A percentile compares a stretch with the other conserved stretches of the same genome.
Conservation (phyloP, 345 rosid genomes). For the Sonneratia alba region DNA sequence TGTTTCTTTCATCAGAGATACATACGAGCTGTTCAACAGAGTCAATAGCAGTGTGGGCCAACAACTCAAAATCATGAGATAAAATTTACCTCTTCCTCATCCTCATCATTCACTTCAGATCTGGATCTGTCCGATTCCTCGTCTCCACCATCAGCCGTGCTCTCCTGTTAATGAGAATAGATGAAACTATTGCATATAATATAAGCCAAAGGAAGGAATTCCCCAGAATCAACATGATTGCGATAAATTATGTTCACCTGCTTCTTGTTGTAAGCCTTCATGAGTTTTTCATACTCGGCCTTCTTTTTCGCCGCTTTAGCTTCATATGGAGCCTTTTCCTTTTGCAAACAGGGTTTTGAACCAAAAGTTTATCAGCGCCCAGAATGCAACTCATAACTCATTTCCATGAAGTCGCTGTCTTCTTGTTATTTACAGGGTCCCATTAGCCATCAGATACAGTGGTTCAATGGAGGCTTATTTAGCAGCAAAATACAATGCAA, state of each 20-base stretch:
- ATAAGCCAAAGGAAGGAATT: neutral
- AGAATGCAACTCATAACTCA: neutral
- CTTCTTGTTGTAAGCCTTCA: conserved; percentile 76
- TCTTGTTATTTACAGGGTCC: neutral
- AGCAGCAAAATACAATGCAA: no score
- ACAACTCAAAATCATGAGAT: neutral
- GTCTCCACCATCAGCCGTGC: conserved; percentile 27
- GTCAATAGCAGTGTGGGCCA: conserved; percentile 12
- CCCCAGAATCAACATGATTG: neutral
- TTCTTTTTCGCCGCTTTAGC: conserved; percentile 78
- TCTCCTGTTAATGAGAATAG: conserved; percentile 21
- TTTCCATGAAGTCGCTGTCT: neutral
- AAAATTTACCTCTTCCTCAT: conserved; percentile 39
- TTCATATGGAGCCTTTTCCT: conserved; percentile 87
- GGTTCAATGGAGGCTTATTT: no score
- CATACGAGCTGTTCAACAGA: neutral
- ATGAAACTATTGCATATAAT: neutral
- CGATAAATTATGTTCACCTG: conserved; percentile 31
- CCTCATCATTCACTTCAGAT: conserved; percentile 39
- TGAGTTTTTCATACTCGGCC: conserved; percentile 62
- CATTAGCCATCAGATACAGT: no score
- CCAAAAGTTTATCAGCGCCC: neutral
- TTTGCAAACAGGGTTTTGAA: neutral
- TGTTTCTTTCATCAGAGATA: neutral
- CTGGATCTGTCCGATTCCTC: conserved; percentile 57